Base-by-base conservation (phyloP, 257 asterid species). In the Solanum appendiculatum region DNA sequence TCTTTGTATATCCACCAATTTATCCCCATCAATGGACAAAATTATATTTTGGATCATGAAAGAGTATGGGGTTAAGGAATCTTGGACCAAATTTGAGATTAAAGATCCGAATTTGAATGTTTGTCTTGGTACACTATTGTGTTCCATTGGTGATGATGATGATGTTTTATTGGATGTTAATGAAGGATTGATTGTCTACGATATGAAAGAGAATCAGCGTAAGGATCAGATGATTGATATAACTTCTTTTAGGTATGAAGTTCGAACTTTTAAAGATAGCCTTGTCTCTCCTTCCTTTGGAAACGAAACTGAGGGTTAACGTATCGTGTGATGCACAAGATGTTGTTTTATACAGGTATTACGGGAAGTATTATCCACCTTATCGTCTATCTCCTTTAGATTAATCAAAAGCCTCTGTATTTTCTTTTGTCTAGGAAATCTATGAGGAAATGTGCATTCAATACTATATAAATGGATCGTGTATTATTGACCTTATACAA, bases 261-360 rank as follows among this genome's bases (percentile, higher is more conserved):
- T 31, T 73, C 81, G 9, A 73, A 73, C 31, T 23, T 72, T 73
- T 39, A 3, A 20, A 1, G 48, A 73, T 9, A 36, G 48, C 40
- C 92, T 91, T 48, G 15, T 88, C 73, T 89, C 87, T 4, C 91
- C 90, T 58, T 37, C 39, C 42, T 68, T 86, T 86, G 10, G 29
- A 46, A 34, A 21, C 1, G 81, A 39, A 36, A 72, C 48, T 21
- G 81, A 36, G 48, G 46, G 18, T 73, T 73, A 36, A 36, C 9
- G 14, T 73, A 36, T 20, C 9, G 14, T 37, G 40, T 72, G 46
- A 72, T 72, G 80, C 25, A 21, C 27, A 23, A 34, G 14, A 34
- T 33, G 44, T 4, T 72, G 40, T 9, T 72, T 29, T 36, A 21
- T 36, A 72, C 48, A 36, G 81, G 48, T 72, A 72, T 72, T 72